These are phyloP conservation scores for Podaxis sp. DNA, from an alignment of 768 basidiomycete genomes.

Conservation along the genomic window DNA sequence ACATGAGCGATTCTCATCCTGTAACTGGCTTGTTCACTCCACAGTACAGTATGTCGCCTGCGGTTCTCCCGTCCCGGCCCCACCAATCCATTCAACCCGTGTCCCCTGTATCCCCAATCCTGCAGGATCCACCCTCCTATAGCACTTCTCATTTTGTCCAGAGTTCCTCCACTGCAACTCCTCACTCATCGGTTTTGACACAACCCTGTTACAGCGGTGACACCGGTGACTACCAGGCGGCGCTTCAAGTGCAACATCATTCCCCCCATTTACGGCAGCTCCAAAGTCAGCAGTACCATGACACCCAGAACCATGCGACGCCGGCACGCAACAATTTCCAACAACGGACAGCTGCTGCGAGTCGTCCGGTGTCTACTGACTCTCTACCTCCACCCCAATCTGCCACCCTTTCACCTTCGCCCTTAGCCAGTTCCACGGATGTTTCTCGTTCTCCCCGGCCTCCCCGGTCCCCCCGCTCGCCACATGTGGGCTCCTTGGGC, in stretches of 20 bases:
- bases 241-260: conserved; percentile 19
- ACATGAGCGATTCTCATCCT: conserved; percentile 6
- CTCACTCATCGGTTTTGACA: conserved; percentile 13
- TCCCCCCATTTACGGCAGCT: conserved; percentile 23
- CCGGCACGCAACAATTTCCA: conserved; percentile 10
- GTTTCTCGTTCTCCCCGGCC: conserved; percentile 2
- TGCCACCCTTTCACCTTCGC: conserved; percentile 28
- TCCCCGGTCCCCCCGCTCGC: conserved; percentile 12
- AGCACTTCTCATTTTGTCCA: conserved; percentile 30
- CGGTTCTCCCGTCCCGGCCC: conserved; percentile 15
- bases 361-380: not conserved
- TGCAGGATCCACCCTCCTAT: conserved; percentile 20
- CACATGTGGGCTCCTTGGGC: conserved; percentile 10
- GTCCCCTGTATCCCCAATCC: conserved; percentile 28
- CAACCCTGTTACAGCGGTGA: conserved; percentile 6
- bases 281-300: conserved; percentile 15
- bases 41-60: conserved; percentile 26
- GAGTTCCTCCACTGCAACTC: conserved; percentile 29
- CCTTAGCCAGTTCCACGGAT: conserved; percentile 14
- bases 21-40: conserved; percentile 23
- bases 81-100: conserved; percentile 28
- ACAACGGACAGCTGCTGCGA: not conserved
- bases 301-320: conserved; percentile 12
- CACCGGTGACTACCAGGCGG: conserved; percentile 12
- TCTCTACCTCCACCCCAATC: conserved; percentile 19